phyloP scores from a whole-genome alignment of 2,329 filamentous ascomycete species.

The Aspergillus persii region DNA sequence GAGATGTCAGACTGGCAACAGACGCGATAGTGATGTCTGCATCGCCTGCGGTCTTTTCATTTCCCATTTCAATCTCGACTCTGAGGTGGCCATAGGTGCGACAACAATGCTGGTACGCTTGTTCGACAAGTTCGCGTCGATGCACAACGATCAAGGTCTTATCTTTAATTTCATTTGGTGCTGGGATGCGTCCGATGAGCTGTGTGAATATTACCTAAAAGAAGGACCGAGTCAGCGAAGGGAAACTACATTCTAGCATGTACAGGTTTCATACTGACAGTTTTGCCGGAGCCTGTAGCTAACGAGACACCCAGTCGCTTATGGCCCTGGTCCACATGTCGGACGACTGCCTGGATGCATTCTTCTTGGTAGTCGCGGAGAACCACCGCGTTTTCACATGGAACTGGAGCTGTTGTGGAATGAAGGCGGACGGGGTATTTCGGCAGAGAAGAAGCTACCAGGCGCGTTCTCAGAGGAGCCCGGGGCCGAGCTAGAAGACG shows the following conservation, averaged over 20 bases:
- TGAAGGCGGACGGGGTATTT: conserved; percentile 24
- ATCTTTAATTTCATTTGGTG: conserved; percentile 56
- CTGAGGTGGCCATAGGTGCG: conserved; percentile 69
- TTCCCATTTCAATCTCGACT: conserved; percentile 93
- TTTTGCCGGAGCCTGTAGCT: conserved; percentile 87
- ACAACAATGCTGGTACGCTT: conserved; percentile 82
- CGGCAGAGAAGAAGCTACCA: conserved; percentile 25
- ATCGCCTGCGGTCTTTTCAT: conserved; percentile 67
- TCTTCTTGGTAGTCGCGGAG: conserved; percentile 87
- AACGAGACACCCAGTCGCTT: conserved; percentile 80
- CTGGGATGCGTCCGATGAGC: conserved; percentile 73
- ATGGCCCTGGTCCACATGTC: conserved; percentile 66
- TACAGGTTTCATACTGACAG: conserved; percentile 50
- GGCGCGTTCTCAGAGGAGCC: conserved; percentile 6
- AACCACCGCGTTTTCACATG: conserved; percentile 45
- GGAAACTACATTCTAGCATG: background rate
- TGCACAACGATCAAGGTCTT: conserved; percentile 91
- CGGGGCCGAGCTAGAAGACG: conserved; percentile 11
- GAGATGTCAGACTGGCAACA: conserved; percentile 77
- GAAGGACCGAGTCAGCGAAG: background rate
- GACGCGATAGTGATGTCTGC: conserved; percentile 96
- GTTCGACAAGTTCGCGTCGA: conserved; percentile 87
- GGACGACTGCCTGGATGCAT: conserved; percentile 78
- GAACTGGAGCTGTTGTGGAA: conserved; percentile 18
- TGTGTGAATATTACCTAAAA: conserved; percentile 89